phyloP scores from a whole-genome alignment of 2,329 filamentous ascomycete genomes.

The Scorias spongiosa region DNA sequence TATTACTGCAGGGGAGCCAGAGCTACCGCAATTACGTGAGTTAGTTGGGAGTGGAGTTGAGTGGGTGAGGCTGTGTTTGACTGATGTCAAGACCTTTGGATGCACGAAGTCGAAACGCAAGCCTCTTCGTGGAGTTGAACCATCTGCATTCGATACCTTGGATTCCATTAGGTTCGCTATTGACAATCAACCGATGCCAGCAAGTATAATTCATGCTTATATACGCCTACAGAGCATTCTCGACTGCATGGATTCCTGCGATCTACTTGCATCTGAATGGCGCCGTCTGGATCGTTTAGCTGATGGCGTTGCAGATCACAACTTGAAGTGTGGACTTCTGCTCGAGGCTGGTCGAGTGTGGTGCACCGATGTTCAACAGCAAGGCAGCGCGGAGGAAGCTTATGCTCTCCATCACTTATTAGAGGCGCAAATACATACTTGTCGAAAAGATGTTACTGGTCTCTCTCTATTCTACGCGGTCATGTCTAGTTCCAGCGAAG shows the following conservation, averaged over 20 bases:
- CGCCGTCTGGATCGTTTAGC: not conserved
- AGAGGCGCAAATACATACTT: slow-evolving; percentile 2
- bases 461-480: slow-evolving; percentile 6
- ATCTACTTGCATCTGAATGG: slow-evolving; percentile 1
- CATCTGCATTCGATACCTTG: not conserved
- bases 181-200: not conserved
- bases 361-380: not conserved
- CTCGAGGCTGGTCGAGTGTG: not conserved
- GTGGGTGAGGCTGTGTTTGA: slow-evolving; percentile 3
- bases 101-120: not conserved
- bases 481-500: slow-evolving; percentile 2
- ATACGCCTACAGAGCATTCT: not conserved
- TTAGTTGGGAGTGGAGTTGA: slow-evolving; percentile 1
- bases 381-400: slow-evolving; percentile 1
- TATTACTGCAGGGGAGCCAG: not conserved
- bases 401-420: slow-evolving; percentile 4
- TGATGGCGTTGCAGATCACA: not conserved
- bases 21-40: not conserved
- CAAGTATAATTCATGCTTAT: not conserved
- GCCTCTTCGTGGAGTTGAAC: not conserved
- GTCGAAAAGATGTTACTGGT: slow-evolving; percentile 4
- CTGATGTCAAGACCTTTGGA: not conserved
- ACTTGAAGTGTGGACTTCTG: not conserved
- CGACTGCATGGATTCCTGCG: not conserved
- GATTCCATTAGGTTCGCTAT: not conserved